These are phyloP conservation scores for Marvania coccoides DNA, from an alignment of 139 green algal genomes.

Conservation along the genomic window DNA sequence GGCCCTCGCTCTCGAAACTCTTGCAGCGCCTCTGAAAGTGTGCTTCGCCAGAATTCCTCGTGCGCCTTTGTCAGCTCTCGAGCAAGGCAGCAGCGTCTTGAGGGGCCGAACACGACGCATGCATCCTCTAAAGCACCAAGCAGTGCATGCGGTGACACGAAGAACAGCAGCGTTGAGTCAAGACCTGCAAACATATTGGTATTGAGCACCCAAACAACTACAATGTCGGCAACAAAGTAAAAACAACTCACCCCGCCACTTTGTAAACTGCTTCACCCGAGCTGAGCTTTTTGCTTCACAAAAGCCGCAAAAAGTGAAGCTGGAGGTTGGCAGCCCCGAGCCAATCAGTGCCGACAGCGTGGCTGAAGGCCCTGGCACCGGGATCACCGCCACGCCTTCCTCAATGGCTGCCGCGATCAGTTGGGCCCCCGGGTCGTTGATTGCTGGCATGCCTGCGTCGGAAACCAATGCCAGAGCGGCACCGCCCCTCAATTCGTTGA, in stretches of 20 bases:
- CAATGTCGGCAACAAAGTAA: not conserved
- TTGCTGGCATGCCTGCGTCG: slow-evolving; percentile 77
- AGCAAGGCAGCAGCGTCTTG: slow-evolving; percentile 57
- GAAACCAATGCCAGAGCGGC: slow-evolving; percentile 74
- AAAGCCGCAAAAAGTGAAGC: slow-evolving; percentile 80
- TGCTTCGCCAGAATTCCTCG: slow-evolving; percentile 72
- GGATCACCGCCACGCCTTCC: slow-evolving; percentile 41
- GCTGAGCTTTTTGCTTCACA: slow-evolving; percentile 57
- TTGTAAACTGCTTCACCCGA: slow-evolving; percentile 31
- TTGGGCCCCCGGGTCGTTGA: slow-evolving; percentile 78
- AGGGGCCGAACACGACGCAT: slow-evolving; percentile 41
- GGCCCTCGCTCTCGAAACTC: slow-evolving; percentile 2
- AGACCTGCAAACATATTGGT: slow-evolving; percentile 3
- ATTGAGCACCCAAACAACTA: not conserved
- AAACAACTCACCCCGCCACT: slow-evolving; percentile 14
- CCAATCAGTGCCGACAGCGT: slow-evolving; percentile 60
- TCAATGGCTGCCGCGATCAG: slow-evolving; percentile 44
- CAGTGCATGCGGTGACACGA: slow-evolving; percentile 62
- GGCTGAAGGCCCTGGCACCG: slow-evolving; percentile 77
- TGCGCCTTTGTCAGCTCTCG: slow-evolving; percentile 87
- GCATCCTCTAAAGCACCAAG: slow-evolving; percentile 46
- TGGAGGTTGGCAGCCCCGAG: slow-evolving; percentile 57
- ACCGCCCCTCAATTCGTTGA: slow-evolving; percentile 46
- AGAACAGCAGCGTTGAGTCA: slow-evolving; percentile 63
- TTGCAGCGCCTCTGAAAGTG: slow-evolving; percentile 8